Evolutionary conservation across 2,329 filamentous ascomycete genomes (phyloP).

Genomic region (Alternaria rosae): DNA sequence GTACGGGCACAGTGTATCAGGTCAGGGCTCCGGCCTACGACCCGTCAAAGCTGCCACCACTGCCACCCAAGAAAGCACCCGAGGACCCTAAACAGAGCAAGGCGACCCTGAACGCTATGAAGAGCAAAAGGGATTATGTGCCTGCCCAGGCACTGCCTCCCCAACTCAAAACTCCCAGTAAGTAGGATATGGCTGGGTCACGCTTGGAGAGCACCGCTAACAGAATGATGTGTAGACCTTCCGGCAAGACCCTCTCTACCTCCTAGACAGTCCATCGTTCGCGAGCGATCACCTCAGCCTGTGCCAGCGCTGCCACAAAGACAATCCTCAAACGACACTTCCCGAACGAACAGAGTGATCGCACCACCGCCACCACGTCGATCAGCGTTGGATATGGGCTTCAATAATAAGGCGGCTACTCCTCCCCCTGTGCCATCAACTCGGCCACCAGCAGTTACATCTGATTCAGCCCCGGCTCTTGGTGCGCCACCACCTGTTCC

Average conservation of each 20-base stretch:
- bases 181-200: constrained; percentile 1
- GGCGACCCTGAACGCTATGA: constrained; percentile 48
- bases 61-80: constrained; percentile 60
- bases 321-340: constrained; percentile 14
- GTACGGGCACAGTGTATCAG: constrained; percentile 42
- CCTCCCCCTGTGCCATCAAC: constrained; percentile 41
- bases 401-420: constrained; percentile 55
- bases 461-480: constrained; percentile 12
- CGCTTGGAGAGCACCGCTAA: neutral
- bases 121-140: constrained; percentile 41
- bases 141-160: constrained; percentile 35
- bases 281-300: constrained; percentile 19
- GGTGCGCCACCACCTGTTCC: constrained; percentile 61
- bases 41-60: constrained; percentile 60
- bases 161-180: constrained; percentile 37
- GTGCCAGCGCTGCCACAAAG: constrained; percentile 27
- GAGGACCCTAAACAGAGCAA: constrained; percentile 51
- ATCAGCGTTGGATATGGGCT: constrained; percentile 57
- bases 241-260: constrained; percentile 32
- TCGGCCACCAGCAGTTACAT: constrained; percentile 23
- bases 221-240: constrained; percentile 12
- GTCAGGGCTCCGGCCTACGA: constrained; percentile 66
- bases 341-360: constrained; percentile 19
- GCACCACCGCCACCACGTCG: constrained; percentile 49
- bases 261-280: constrained; percentile 21